Evolutionary conservation across 768 basidiomycete species (phyloP).

Genomic region (Saitozyma sp.): DNA sequence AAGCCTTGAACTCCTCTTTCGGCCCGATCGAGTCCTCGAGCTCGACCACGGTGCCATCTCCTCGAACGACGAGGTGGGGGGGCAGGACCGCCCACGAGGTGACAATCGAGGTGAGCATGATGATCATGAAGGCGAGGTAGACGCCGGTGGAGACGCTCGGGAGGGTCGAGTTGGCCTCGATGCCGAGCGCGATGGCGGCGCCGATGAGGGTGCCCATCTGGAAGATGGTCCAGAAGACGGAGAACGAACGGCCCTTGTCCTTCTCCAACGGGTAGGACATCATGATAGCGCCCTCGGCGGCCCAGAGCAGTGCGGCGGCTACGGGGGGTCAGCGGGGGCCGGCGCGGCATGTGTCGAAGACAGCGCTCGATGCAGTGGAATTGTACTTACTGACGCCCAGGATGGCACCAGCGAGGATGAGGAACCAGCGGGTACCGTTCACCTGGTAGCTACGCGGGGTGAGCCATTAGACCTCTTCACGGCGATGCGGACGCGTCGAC

Average conservation of each 20-base stretch:
- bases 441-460: constrained; percentile 49
- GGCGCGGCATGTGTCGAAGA: too few species aligned
- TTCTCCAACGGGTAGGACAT: constrained; percentile 63
- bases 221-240: constrained; percentile 61
- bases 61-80: constrained; percentile 53
- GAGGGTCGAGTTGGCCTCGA: constrained; percentile 55
- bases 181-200: constrained; percentile 69
- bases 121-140: constrained; percentile 56
- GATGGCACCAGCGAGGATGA: constrained; percentile 59
- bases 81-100: constrained; percentile 54
- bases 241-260: constrained; percentile 61
- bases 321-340: background rate
- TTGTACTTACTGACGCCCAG: constrained; percentile 55
- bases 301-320: constrained; percentile 60
- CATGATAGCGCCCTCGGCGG: constrained; percentile 58
- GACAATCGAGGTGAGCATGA: constrained; percentile 56
- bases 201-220: constrained; percentile 68
- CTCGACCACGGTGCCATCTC: constrained; percentile 56
- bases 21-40: constrained; percentile 47
- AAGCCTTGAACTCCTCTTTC: constrained; percentile 34
- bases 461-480: background rate
- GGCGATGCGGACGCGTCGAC: background rate
- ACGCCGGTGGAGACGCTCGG: constrained; percentile 54
- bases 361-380: background rate
- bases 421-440: constrained; percentile 56